A percentile compares a stretch with the other conserved stretches of the same genome.
phyloP scores from a whole-genome alignment of 2,329 filamentous ascomycete species.

The Pezicula radicicola region DNA sequence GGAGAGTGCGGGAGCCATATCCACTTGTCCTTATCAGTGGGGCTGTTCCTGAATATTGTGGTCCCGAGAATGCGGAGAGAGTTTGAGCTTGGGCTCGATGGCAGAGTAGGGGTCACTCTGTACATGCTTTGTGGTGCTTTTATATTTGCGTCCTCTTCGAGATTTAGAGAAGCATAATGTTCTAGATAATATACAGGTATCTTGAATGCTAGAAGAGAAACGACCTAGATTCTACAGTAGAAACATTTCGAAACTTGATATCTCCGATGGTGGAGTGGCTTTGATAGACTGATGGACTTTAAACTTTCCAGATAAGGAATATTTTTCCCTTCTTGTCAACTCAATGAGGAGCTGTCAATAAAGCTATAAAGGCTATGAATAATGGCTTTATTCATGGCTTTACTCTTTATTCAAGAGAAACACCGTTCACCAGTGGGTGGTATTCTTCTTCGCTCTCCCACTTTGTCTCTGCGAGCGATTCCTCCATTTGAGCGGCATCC shows the following conservation, averaged over 20 bases:
- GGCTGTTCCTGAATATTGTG: background rate
- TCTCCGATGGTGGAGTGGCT: background rate
- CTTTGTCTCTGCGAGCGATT: conserved; percentile 35
- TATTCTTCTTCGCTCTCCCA: conserved; percentile 3
- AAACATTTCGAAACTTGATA: background rate
- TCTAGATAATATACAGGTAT: background rate
- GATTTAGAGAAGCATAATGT: background rate
- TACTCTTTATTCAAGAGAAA: background rate
- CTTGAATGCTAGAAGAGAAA: too few relatives aligned
- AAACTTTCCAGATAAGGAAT: background rate
- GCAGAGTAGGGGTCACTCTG: too few relatives aligned
- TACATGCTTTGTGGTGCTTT: too few relatives aligned
- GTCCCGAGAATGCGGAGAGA: conserved; percentile 1
- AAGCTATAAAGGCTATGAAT: too few relatives aligned
- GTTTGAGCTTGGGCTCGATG: background rate
- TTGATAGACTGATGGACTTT: background rate
- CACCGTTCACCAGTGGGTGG: conserved; percentile 2
- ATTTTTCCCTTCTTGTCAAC: background rate
- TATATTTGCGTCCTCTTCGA: too few relatives aligned
- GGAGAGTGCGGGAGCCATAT: background rate
- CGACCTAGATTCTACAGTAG: background rate
- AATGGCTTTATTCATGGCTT: too few relatives aligned
- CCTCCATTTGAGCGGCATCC: conserved; percentile 48
- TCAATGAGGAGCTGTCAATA: too few relatives aligned
- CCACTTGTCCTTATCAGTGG: background rate